Conservation (phyloP, 2,329 filamentous ascomycete species). For the Epicoccum nigrum region DNA sequence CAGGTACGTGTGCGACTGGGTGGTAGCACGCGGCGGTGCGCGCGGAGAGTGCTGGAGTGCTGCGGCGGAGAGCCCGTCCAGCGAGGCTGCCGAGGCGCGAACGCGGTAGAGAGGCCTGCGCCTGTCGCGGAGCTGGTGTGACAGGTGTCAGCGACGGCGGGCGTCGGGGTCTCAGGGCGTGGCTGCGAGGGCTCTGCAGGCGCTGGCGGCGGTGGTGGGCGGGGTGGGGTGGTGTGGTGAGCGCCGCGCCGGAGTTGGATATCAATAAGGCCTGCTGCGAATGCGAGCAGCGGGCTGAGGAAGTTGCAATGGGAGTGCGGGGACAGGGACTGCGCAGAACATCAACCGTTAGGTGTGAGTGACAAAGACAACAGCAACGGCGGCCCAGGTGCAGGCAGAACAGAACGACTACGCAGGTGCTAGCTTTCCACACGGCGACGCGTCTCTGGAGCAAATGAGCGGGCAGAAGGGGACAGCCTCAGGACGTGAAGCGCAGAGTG, state of each 20-base stretch:
- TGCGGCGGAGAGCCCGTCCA: constrained; percentile 31
- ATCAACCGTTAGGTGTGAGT: too few relatives aligned
- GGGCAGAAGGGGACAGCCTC: constrained; percentile 11
- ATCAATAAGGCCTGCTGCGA: neutral
- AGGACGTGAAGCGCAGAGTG: constrained; percentile 18
- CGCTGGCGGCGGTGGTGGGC: neutral
- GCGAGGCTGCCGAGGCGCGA: constrained; percentile 23
- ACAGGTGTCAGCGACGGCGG: constrained; percentile 8
- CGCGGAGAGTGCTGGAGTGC: constrained; percentile 3
- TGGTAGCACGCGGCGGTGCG: constrained; percentile 15
- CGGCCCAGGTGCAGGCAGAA: too few relatives aligned
- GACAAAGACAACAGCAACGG: too few relatives aligned
- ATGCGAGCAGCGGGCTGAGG: constrained; percentile 11
- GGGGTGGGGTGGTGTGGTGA: neutral
- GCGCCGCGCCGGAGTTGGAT: neutral
- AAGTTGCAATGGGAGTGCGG: constrained; percentile 23
- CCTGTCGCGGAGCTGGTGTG: neutral
- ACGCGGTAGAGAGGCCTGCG: neutral
- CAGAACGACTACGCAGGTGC: constrained; percentile 17
- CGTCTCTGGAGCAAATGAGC: constrained; percentile 19
- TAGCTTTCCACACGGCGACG: constrained; percentile 39
- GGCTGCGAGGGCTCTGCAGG: constrained; percentile 8
- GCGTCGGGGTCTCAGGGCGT: constrained; percentile 3
- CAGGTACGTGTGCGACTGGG: constrained; percentile 35
- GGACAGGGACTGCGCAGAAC: constrained; percentile 28